Percentiles rank a stretch among this genome's conserved stretches.
phyloP scores from a whole-genome alignment of 805 yeast species.

The Debaryomyces maramus region DNA sequence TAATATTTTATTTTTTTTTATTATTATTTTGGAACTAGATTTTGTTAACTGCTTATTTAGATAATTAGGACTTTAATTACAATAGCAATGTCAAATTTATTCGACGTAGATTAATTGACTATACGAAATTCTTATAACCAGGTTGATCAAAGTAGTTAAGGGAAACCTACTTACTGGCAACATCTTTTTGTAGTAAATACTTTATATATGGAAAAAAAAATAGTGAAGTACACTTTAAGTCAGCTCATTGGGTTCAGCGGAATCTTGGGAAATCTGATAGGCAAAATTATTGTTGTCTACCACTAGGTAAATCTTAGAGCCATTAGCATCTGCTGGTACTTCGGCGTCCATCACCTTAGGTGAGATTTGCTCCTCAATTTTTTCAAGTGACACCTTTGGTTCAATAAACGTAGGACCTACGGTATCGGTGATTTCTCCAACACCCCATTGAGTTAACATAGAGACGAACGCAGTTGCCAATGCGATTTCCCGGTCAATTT shows the following conservation, averaged over 20 bases:
- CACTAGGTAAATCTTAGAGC: too few relatives aligned
- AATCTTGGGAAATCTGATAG: too few relatives aligned
- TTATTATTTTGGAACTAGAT: too few relatives aligned
- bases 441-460: constrained; percentile 69
- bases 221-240: not conserved
- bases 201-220: not conserved
- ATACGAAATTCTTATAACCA: not conserved
- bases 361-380: too few relatives aligned
- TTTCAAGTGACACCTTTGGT: constrained; percentile 2
- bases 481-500: constrained; percentile 51
- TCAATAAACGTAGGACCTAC: constrained; percentile 49
- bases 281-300: too few relatives aligned
- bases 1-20: not conserved
- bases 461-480: constrained; percentile 61
- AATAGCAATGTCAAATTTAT: too few relatives aligned
- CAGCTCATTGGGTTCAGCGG: not conserved
- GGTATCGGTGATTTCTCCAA: constrained; percentile 53
- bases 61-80: too few relatives aligned
- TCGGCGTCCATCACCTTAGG: too few relatives aligned
- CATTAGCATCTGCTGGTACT: too few relatives aligned
- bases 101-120: too few relatives aligned
- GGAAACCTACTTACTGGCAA: not conserved
- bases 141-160: not conserved
- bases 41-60: too few relatives aligned
- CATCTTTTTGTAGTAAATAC: not conserved